Percentiles rank a stretch among this genome's conserved stretches.
Evolutionary conservation across 2,329 filamentous ascomycete genomes (phyloP).

Genomic region (Akanthomyces uredinophilus): DNA sequence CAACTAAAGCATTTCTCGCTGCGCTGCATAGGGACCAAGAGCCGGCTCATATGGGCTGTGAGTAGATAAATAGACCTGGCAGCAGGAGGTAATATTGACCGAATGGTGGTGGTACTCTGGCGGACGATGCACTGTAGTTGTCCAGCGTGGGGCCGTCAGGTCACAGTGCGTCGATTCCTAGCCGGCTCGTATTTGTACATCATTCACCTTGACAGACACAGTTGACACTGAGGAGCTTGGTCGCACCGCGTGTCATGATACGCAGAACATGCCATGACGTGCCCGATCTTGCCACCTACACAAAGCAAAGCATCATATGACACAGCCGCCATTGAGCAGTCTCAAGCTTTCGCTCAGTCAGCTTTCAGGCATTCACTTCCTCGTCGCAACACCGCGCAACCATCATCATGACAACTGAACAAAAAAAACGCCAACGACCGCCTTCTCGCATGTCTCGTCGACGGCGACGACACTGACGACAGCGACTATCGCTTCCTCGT

Average conservation of each 20-base stretch:
- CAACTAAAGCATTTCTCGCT: no score
- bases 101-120: no score
- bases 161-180: not conserved
- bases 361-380: no score
- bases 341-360: no score
- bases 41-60: no score
- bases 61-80: no score
- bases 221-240: not conserved
- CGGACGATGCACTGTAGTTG: no score
- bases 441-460: slow-evolving; percentile 24
- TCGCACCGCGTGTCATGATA: not conserved
- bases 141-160: no score
- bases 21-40: no score
- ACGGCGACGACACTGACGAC: slow-evolving; percentile 20
- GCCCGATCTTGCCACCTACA: not conserved
- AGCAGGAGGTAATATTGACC: no score
- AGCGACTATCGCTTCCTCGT: slow-evolving; percentile 27
- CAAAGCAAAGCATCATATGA: not conserved
- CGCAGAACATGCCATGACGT: not conserved
- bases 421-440: slow-evolving; percentile 21
- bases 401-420: not conserved
- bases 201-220: not conserved
- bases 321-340: no score
- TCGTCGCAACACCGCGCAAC: no score
- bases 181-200: not conserved